phyloP scores from a whole-genome alignment of 176 grass and related monocot species.

The Bolboschoenus planiculmis region DNA sequence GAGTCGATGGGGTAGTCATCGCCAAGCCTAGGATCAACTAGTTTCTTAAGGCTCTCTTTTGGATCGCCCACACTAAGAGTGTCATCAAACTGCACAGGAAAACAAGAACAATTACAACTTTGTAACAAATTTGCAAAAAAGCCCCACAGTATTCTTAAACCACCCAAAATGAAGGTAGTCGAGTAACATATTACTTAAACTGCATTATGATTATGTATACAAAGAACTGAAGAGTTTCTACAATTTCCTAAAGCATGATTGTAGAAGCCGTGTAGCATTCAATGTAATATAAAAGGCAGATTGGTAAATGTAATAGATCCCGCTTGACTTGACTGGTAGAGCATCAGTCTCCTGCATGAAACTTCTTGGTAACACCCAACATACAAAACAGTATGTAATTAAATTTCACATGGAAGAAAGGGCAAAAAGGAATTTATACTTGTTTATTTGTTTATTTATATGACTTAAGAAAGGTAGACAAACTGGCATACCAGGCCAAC shows the following conservation, averaged over 20 bases:
- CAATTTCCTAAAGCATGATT: background rate
- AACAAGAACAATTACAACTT: background rate
- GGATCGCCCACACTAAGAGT: constrained; percentile 41
- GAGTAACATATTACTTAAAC: background rate
- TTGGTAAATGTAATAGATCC: background rate
- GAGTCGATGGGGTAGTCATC: constrained; percentile 59
- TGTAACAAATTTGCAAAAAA: background rate
- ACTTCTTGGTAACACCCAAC: background rate
- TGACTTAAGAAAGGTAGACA: too few relatives aligned
- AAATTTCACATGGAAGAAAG: background rate
- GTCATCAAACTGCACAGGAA: constrained; percentile 62
- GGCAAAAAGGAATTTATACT: too few relatives aligned
- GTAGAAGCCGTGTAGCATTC: background rate
- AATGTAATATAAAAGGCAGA: too few relatives aligned
- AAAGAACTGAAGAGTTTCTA: background rate
- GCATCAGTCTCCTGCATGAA: background rate
- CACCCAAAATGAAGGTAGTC: background rate
- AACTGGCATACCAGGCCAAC: constrained; percentile 62
- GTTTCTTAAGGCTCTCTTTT: constrained; percentile 44
- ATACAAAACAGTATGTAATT: background rate
- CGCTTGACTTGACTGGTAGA: background rate
- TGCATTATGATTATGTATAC: background rate
- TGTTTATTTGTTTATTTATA: too few relatives aligned
- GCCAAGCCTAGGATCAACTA: constrained; percentile 60
- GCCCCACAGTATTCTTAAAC: background rate